Base-by-base conservation (phyloP, 768 basidiomycete genomes). In the Boletus reticuloceps region DNA sequence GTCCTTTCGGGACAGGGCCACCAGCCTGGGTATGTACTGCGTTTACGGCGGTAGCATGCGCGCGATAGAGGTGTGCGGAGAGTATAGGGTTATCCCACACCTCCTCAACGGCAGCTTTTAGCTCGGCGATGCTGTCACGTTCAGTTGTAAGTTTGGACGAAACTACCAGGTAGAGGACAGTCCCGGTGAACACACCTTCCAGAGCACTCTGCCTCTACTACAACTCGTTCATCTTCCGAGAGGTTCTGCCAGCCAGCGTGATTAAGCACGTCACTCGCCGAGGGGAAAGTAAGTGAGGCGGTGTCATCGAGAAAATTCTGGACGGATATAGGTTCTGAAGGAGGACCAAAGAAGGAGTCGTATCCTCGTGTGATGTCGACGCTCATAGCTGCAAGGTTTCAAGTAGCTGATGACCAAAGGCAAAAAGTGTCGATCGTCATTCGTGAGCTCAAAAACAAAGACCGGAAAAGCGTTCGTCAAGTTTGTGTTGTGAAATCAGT, bases 281-380 rank as follows among this genome's bases (percentile, higher is more conserved):
- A 53, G 38, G 60, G 47, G 32, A 56, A 55, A 22, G 27, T 29
- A 25, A 61, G 49, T 2, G 56, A 40, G 59, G 58, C 36, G 7
- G 74, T 71, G 47, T 72, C 63, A 13, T 73, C 68, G 14, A 81
- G 55, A 60, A 86, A 86, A 1, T 68, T 68, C 27, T 63, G 65
- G 43, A 88, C 58, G 43, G 80, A 66, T 32, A 88, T 75, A 25
- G 62, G 71, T 34, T 84, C 78, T 39, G 86, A 88, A 20, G 84
- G 73, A 41, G 85, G 86, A 0, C 86, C 86, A 68, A 87, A 84
- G 51, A 80, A 74, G 32, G 79, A 82, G 58, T 84, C 82, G 31
- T 72, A 64, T 36, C 67, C 64, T 51, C 69, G 70, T 9, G 51
- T 56, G 55, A 72, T 62, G 56, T 70, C 62, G 40, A 56, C 47